phyloP scores from a whole-genome alignment of 345 rosid species.

The Eucalyptus sp. region DNA sequence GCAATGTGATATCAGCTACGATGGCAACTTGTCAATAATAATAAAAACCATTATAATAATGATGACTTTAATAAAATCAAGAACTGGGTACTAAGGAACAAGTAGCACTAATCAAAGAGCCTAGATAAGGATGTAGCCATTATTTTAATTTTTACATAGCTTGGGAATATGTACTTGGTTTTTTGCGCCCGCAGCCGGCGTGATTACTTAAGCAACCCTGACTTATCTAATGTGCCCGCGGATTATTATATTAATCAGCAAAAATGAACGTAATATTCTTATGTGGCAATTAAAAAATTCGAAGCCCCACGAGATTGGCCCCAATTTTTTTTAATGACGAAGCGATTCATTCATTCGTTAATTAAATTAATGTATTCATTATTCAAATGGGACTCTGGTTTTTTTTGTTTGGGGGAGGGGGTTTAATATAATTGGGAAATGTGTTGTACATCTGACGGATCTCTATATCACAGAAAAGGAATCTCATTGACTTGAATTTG shows the following conservation, averaged over 20 bases:
- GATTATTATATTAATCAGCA: background rate
- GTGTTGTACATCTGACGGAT: constrained; percentile 5
- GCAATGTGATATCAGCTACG: constrained; percentile 4
- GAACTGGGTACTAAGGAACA: background rate
- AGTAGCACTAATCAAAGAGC: background rate
- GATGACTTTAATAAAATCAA: background rate
- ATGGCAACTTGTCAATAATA: background rate
- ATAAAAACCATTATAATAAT: background rate
- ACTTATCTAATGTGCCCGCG: background rate
- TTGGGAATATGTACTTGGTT: constrained; percentile 9
- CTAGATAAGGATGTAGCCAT: background rate
- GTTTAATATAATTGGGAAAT: constrained; percentile 3
- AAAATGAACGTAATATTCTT: background rate
- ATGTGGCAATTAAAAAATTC: background rate
- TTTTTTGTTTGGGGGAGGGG: background rate
- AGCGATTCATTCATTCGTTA: background rate
- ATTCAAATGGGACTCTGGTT: background rate
- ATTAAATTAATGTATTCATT: background rate
- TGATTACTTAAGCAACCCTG: background rate
- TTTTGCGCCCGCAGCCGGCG: constrained; percentile 13
- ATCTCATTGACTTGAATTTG: constrained; percentile 24
- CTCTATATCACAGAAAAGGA: constrained; percentile 13
- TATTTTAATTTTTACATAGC: background rate
- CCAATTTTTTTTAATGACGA: background rate
- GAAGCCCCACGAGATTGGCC: background rate